Evolutionary conservation across 805 yeast genomes (phyloP).

Genomic region (Lipomyces orientalis): DNA sequence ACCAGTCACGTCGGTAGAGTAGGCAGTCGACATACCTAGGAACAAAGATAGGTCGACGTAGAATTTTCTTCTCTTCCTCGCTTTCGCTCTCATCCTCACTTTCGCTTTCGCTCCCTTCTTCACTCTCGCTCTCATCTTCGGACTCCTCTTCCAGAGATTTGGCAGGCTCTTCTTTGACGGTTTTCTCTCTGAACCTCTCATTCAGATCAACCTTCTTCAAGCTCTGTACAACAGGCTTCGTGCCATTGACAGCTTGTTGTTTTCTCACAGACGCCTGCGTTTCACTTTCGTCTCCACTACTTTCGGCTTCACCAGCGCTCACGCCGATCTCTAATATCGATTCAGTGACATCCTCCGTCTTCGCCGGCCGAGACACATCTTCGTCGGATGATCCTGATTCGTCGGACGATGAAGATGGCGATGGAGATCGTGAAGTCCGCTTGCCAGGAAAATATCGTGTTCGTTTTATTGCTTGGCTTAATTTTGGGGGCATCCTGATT

Average conservation of each 20-base stretch:
- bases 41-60: slow-evolving; percentile 43
- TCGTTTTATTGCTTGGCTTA: slow-evolving; percentile 13
- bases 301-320: neutral
- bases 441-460: slow-evolving; percentile 30
- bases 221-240: slow-evolving; percentile 10
- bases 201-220: slow-evolving; percentile 10
- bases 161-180: neutral
- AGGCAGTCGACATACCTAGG: slow-evolving; percentile 36
- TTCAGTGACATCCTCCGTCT: neutral
- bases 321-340: neutral
- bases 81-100: slow-evolving; percentile 14
- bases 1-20: neutral
- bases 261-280: neutral
- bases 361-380: neutral
- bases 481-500: slow-evolving; percentile 21
- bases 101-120: slow-evolving; percentile 9
- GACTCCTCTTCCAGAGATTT: neutral
- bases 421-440: slow-evolving; percentile 31
- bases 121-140: slow-evolving; percentile 4
- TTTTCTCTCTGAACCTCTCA: slow-evolving; percentile 9
- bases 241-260: neutral
- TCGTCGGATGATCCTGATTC: slow-evolving; percentile 2
- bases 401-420: slow-evolving; percentile 14
- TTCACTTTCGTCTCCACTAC: neutral
- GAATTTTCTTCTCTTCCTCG: slow-evolving; percentile 41